Conservation (phyloP, 306 rosid genomes). For the Glycine soja region DNA sequence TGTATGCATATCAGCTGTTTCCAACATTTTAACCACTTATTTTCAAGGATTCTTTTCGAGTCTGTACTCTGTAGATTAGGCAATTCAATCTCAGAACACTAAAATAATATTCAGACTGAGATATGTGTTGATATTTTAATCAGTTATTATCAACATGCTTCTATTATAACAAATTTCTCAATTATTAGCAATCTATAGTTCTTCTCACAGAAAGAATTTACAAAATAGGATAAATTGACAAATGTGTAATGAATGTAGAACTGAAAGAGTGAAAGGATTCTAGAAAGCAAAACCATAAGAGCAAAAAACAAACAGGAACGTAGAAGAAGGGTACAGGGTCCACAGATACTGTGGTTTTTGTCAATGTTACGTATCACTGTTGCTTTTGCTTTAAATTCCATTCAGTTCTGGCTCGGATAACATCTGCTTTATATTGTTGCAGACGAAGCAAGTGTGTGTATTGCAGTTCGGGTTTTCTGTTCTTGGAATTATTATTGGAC, state of each 20-base stretch:
- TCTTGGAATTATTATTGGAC: constrained; percentile 48
- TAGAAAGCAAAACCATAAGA: constrained; percentile 11
- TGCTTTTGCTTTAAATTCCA: constrained; percentile 61
- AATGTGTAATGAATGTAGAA: constrained; percentile 15
- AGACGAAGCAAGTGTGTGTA: constrained; percentile 90
- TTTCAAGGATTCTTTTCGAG: too few species aligned
- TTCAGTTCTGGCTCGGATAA: constrained; percentile 83
- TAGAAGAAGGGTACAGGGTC: neutral
- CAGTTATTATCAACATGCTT: neutral
- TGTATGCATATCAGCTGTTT: too few species aligned
- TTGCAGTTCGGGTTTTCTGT: constrained; percentile 55
- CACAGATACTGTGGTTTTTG: neutral
- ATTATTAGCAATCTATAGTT: neutral
- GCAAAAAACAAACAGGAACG: constrained; percentile 15
- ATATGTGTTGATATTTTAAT: neutral
- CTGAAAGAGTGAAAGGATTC: neutral
- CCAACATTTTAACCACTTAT: too few species aligned
- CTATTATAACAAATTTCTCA: neutral
- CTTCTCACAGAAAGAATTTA: constrained; percentile 14
- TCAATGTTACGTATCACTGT: neutral
- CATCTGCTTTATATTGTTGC: constrained; percentile 66
- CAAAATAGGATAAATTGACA: neutral
- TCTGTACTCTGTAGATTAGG: neutral
- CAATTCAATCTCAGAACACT: neutral
- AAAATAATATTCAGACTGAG: neutral